These are phyloP conservation scores for Zizania latifolia DNA, from an alignment of 176 grass and related monocot species.

Conservation along the genomic window DNA sequence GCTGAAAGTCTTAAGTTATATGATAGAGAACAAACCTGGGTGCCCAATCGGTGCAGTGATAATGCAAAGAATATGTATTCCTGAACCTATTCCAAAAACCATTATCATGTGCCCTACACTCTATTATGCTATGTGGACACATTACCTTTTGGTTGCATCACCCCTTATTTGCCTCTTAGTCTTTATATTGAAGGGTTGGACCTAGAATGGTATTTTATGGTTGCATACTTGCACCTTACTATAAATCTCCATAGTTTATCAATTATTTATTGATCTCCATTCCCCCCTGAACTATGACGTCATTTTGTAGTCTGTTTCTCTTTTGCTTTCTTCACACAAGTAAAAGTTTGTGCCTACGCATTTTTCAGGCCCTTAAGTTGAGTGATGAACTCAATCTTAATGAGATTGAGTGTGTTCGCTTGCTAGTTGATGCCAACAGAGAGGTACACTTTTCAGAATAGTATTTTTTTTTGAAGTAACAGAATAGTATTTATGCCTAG, in stretches of 20 bases:
- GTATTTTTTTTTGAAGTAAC: no score
- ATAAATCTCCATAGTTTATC: neutral
- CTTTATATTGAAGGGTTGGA: neutral
- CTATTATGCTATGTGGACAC: neutral
- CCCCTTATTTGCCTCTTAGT: no score
- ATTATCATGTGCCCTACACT: neutral
- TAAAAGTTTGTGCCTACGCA: neutral
- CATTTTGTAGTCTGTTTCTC: neutral
- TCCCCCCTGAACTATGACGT: neutral
- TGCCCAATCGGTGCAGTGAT: neutral
- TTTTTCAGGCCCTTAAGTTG: constrained; percentile 81
- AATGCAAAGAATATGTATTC: no score
- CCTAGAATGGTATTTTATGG: neutral
- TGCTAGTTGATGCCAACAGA: constrained; percentile 82
- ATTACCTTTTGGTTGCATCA: neutral
- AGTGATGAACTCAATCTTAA: constrained; percentile 98
- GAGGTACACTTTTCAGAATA: constrained; percentile 51
- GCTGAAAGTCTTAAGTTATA: neutral
- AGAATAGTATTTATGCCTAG: neutral
- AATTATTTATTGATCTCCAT: no score
- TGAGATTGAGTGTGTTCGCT: constrained; percentile 86
- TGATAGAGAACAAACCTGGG: neutral
- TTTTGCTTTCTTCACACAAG: constrained; percentile 4
- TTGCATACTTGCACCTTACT: neutral
- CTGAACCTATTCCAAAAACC: neutral